Evolutionary conservation across 371 early-diverging fungal species (phyloP).

Genomic region (Syncephalastrum sp.): DNA sequence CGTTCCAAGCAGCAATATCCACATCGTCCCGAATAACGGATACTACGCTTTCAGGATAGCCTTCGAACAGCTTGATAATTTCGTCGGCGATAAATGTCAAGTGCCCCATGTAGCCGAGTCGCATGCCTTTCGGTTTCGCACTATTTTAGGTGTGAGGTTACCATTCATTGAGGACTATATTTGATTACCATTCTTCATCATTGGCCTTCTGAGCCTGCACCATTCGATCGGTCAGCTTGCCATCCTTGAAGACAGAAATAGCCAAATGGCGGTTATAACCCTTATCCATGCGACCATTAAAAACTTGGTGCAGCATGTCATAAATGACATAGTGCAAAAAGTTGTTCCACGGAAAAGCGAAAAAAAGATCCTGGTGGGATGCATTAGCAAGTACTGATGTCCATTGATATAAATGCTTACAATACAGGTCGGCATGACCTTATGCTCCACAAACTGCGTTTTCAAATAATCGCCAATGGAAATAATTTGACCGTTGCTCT

Average conservation of each 20-base stretch:
- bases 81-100: slow-evolving; percentile 95
- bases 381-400: background rate
- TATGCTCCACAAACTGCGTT: slow-evolving; percentile 60
- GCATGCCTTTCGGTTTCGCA: slow-evolving; percentile 80
- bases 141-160: slow-evolving; percentile 23
- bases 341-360: slow-evolving; percentile 93
- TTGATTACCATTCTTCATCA: slow-evolving; percentile 33
- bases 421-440: slow-evolving; percentile 60
- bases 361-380: slow-evolving; percentile 68
- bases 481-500: slow-evolving; percentile 12
- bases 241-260: slow-evolving; percentile 80
- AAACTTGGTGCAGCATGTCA: slow-evolving; percentile 94
- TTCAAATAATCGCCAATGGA: slow-evolving; percentile 73
- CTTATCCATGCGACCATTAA: slow-evolving; percentile 76
- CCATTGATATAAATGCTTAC: slow-evolving; percentile 21
- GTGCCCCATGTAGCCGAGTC: slow-evolving; percentile 97
- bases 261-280: slow-evolving; percentile 69
- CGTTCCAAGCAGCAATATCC: slow-evolving; percentile 82
- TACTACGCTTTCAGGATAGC: slow-evolving; percentile 57
- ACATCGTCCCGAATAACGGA: slow-evolving; percentile 58
- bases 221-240: slow-evolving; percentile 45
- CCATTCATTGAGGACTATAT: background rate
- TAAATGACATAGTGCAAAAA: slow-evolving; percentile 95
- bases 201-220: slow-evolving; percentile 39
- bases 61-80: slow-evolving; percentile 82